Conservation (phyloP, 2,329 filamentous ascomycete genomes). For the Cercospora zeae-maydis region DNA sequence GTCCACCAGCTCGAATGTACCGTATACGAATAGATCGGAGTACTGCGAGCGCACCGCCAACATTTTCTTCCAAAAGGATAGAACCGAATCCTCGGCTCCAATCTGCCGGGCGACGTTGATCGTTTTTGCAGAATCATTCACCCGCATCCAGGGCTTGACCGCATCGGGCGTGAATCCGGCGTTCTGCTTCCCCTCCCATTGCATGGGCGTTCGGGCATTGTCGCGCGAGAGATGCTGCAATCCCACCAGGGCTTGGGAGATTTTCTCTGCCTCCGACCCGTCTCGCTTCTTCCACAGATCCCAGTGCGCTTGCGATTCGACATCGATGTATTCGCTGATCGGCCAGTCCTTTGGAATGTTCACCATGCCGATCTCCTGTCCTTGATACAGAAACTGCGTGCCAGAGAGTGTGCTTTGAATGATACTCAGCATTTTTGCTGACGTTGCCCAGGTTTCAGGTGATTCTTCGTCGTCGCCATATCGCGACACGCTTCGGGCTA, state of each 20-base stretch:
- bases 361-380: constrained; percentile 62
- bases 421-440: constrained; percentile 53
- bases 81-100: constrained; percentile 47
- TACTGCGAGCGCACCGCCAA: constrained; percentile 23
- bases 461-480: constrained; percentile 55
- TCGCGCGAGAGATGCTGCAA: constrained; percentile 18
- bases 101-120: constrained; percentile 41
- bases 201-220: constrained; percentile 62
- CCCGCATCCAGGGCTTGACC: constrained; percentile 19
- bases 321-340: constrained; percentile 48
- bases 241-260: background rate
- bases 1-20: constrained; percentile 23
- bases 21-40: constrained; percentile 26
- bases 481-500: constrained; percentile 57
- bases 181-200: constrained; percentile 55
- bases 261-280: background rate
- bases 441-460: constrained; percentile 45
- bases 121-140: constrained; percentile 6
- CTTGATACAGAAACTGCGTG: constrained; percentile 62
- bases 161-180: constrained; percentile 56
- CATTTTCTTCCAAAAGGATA: constrained; percentile 55
- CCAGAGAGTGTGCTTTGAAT: constrained; percentile 20
- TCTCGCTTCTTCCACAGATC: constrained; percentile 38
- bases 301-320: constrained; percentile 57
- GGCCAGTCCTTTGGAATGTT: constrained; percentile 43